A percentile compares a stretch with the other conserved stretches of the same genome.
phyloP scores from a whole-genome alignment of 164 flowering plant species.

The Magnolia officinalis region DNA sequence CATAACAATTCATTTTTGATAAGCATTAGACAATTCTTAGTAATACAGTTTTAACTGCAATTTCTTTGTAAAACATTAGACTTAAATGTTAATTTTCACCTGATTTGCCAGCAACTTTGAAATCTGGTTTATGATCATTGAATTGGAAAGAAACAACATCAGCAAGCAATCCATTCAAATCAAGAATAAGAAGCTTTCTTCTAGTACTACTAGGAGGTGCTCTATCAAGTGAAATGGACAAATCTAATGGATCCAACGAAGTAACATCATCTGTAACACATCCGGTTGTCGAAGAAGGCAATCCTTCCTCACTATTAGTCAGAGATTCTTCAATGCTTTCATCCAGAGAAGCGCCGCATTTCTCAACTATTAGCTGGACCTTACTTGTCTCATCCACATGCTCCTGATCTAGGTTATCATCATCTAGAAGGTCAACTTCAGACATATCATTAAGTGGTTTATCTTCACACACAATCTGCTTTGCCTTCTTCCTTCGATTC shows the following conservation, averaged over 20 bases:
- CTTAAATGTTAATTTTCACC: conserved; percentile 35
- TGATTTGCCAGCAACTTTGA: conserved; percentile 41
- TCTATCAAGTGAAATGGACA: conserved; percentile 9
- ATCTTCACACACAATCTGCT: not conserved
- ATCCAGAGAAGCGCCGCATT: not conserved
- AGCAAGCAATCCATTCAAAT: conserved; percentile 84
- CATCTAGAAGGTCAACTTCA: not conserved
- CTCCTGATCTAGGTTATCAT: not conserved
- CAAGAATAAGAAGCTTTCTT: conserved; percentile 79
- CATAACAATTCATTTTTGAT: not conserved
- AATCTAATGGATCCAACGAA: not conserved
- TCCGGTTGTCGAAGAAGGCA: not conserved
- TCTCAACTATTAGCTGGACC: not conserved
- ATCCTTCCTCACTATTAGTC: conserved; percentile 2
- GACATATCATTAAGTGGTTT: not conserved
- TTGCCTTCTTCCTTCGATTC: not conserved
- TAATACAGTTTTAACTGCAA: not conserved
- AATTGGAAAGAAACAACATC: conserved; percentile 56
- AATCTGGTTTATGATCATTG: conserved; percentile 38
- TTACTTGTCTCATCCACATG: not conserved
- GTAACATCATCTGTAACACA: not conserved
- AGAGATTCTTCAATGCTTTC: not conserved
- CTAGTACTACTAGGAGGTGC: conserved; percentile 12
- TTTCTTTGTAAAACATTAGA: not conserved
- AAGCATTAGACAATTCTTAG: not conserved